Percentiles rank a stretch among this genome's conserved stretches.
Conservation (phyloP, 768 basidiomycete species). For the Tephrocybe sp. region DNA sequence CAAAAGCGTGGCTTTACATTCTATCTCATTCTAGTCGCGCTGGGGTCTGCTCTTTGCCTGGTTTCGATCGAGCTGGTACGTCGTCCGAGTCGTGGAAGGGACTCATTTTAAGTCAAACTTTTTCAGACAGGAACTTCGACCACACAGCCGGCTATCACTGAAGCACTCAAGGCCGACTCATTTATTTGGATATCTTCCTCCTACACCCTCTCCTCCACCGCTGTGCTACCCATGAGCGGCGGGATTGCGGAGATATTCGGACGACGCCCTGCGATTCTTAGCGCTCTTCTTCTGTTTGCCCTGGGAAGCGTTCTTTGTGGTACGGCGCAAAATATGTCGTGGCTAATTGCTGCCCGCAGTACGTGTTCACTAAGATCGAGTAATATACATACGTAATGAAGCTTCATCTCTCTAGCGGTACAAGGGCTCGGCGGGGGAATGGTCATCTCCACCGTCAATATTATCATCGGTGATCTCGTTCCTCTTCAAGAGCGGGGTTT, state of each 20-base stretch:
- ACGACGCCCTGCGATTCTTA: slow-evolving; percentile 30
- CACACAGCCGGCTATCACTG: slow-evolving; percentile 10
- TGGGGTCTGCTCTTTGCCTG: slow-evolving; percentile 6
- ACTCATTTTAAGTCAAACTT: neutral
- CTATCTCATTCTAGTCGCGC: slow-evolving; percentile 7
- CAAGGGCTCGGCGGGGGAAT: slow-evolving; percentile 43
- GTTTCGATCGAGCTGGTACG: slow-evolving; percentile 8
- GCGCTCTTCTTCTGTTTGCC: slow-evolving; percentile 29
- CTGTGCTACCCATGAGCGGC: slow-evolving; percentile 34
- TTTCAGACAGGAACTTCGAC: slow-evolving; percentile 9
- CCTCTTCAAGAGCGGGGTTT: slow-evolving; percentile 43
- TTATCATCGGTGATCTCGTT: slow-evolving; percentile 47
- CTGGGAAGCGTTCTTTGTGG: slow-evolving; percentile 40
- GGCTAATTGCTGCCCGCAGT: slow-evolving; percentile 39
- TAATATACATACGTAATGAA: neutral
- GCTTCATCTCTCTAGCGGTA: slow-evolving; percentile 27
- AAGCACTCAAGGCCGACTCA: slow-evolving; percentile 1
- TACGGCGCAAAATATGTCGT: slow-evolving; percentile 35
- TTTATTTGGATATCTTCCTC: slow-evolving; percentile 13
- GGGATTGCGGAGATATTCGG: slow-evolving; percentile 33
- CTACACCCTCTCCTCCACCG: slow-evolving; percentile 39
- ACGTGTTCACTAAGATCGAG: neutral
- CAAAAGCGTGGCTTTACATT: slow-evolving; percentile 1
- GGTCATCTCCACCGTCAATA: slow-evolving; percentile 35
- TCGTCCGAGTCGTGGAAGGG: neutral